These are phyloP conservation scores for Wickerhamiella azyma DNA, from an alignment of 805 yeast species.

Conservation along the genomic window DNA sequence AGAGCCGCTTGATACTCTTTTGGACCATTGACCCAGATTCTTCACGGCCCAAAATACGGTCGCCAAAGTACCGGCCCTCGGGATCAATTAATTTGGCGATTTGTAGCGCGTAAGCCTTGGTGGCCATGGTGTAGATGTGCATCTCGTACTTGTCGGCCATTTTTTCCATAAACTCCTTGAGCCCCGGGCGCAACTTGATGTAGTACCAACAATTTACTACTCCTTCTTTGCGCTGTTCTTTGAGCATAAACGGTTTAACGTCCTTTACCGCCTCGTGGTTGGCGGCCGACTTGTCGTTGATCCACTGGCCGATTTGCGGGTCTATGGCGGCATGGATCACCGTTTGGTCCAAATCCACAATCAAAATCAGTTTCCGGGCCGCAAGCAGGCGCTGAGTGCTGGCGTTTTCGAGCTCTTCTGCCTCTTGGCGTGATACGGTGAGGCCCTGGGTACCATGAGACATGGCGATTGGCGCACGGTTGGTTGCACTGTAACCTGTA, in stretches of 20 bases:
- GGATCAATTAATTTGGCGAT: conserved; percentile 91
- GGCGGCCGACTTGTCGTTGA: conserved; percentile 69
- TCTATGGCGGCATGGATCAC: conserved; percentile 97
- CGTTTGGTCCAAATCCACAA: conserved; percentile 94
- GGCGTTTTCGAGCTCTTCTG: conserved; percentile 61
- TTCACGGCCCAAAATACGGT: conserved; percentile 80
- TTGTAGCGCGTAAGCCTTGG: conserved; percentile 79
- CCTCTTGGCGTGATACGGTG: conserved; percentile 75
- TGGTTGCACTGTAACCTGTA: conserved; percentile 50
- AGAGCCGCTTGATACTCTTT: conserved; percentile 72
- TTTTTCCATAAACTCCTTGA: conserved; percentile 53
- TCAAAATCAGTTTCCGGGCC: conserved; percentile 65
- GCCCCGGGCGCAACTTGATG: conserved; percentile 83
- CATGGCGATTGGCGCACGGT: conserved; percentile 75
- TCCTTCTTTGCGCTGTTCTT: conserved; percentile 56
- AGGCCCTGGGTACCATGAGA: conserved; percentile 78
- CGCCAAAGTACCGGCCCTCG: conserved; percentile 71
- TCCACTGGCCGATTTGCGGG: conserved; percentile 96
- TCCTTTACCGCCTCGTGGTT: conserved; percentile 75
- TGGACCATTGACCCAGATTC: conserved; percentile 89
- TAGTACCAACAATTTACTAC: conserved; percentile 61
- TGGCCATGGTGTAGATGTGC: conserved; percentile 97
- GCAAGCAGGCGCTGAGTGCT: conserved; percentile 47
- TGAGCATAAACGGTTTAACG: conserved; percentile 61
- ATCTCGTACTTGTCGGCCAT: conserved; percentile 62